These are phyloP conservation scores for Sonneratia alba DNA, from an alignment of 345 rosid genomes.

Conservation along the genomic window DNA sequence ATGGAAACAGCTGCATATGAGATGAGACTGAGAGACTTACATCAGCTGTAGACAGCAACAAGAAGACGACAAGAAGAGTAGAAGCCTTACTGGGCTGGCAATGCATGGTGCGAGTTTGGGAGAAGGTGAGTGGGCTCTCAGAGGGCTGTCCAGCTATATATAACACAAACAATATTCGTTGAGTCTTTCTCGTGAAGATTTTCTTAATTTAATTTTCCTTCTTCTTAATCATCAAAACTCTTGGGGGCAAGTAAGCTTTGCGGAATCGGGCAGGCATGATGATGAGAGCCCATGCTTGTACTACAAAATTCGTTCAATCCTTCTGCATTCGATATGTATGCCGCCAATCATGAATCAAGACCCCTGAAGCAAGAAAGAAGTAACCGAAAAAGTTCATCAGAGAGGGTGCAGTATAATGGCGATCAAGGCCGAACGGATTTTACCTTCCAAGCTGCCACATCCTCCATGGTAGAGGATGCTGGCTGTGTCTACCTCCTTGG, in stretches of 20 bases:
- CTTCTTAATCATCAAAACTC: background rate
- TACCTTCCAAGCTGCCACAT: too few relatives aligned
- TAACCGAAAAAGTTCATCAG: too few relatives aligned
- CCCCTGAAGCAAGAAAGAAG: background rate
- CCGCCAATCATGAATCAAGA: background rate
- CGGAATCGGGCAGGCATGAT: background rate
- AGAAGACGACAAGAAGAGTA: background rate
- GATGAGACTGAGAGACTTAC: background rate
- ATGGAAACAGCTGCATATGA: too few relatives aligned
- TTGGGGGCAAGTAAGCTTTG: background rate
- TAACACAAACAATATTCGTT: too few relatives aligned
- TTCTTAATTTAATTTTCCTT: too few relatives aligned
- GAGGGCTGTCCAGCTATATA: background rate
- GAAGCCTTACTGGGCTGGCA: conserved; percentile 15
- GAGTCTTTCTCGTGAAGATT: too few relatives aligned
- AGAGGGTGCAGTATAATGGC: too few relatives aligned
- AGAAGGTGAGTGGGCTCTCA: background rate
- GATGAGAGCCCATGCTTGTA: conserved; percentile 3
- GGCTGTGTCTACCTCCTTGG: too few relatives aligned
- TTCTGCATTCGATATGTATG: background rate
- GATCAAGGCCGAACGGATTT: too few relatives aligned
- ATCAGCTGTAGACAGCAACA: background rate
- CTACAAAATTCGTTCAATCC: background rate
- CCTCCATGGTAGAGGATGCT: too few relatives aligned
- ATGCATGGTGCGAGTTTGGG: conserved; percentile 9